Evolutionary conservation across 495 filamentous ascomycete species (phyloP).

Genomic region (Podospora sp.): DNA sequence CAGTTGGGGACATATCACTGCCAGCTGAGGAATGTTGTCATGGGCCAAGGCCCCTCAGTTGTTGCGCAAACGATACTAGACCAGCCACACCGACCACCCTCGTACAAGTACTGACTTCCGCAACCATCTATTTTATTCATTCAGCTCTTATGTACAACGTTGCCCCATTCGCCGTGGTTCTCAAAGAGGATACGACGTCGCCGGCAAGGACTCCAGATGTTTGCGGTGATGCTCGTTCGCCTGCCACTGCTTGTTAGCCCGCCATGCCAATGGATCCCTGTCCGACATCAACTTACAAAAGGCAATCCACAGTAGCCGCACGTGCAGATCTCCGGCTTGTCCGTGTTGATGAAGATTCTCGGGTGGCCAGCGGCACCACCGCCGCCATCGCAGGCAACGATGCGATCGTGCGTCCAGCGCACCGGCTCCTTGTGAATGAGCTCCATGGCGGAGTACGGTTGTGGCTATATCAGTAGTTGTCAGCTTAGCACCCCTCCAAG

Average conservation of each 20-base stretch:
- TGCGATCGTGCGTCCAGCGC: constrained; percentile 77
- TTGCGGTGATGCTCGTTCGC: constrained; percentile 84
- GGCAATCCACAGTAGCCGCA: constrained; percentile 96
- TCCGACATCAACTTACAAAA: constrained; percentile 65
- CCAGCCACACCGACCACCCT: not conserved
- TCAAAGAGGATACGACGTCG: constrained; percentile 70
- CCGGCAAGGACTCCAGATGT: constrained; percentile 76
- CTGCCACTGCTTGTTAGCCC: constrained; percentile 43
- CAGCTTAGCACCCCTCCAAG: not conserved
- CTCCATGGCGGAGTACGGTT: constrained; percentile 85
- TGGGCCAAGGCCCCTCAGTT: not conserved
- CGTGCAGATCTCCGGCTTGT: constrained; percentile 88
- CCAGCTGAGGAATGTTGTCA: not conserved
- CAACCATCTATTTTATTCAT: constrained; percentile 8
- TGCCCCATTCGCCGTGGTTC: not conserved
- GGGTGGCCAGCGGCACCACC: constrained; percentile 92
- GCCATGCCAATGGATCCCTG: not conserved
- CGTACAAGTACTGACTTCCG: not conserved
- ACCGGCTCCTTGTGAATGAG: constrained; percentile 96
- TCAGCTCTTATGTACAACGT: constrained; percentile 29
- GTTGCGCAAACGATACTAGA: not conserved
- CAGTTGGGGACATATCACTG: not conserved
- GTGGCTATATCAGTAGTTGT: constrained; percentile 61
- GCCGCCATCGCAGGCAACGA: constrained; percentile 90
- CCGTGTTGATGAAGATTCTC: constrained; percentile 92